These are phyloP conservation scores for Ophiostoma sp. DNA, from an alignment of 2,329 filamentous ascomycete species.

Conservation along the genomic window DNA sequence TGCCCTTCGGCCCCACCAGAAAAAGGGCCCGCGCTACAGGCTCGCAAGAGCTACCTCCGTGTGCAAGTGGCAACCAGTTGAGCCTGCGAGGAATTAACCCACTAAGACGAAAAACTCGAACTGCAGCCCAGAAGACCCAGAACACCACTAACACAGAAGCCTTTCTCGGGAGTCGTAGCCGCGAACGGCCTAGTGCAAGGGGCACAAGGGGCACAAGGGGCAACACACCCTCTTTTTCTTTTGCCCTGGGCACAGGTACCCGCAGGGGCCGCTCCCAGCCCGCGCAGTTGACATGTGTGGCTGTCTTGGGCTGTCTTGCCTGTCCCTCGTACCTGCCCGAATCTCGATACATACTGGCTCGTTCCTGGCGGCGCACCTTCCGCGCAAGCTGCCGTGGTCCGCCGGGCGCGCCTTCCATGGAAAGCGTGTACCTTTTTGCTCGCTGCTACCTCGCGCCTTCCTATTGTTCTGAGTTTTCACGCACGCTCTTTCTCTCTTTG, in stretches of 20 bases:
- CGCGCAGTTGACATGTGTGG: not conserved
- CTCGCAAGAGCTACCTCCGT: not conserved
- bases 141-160: not conserved
- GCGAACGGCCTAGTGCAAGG: constrained; percentile 25
- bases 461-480: not conserved
- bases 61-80: not conserved
- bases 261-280: not conserved
- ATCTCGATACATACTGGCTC: not conserved
- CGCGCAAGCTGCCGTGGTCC: not conserved
- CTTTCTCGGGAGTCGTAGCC: constrained; percentile 18
- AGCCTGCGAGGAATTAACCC: constrained; percentile 3
- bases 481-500: constrained; percentile 2
- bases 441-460: not conserved
- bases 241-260: not conserved
- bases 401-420: not conserved
- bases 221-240: constrained; percentile 14
- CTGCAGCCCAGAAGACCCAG: not conserved
- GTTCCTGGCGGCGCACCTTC: not conserved
- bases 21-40: not conserved
- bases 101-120: not conserved
- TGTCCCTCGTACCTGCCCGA: constrained; percentile 11
- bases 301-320: constrained; percentile 14
- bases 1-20: not conserved
- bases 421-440: not conserved
- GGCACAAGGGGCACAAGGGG: constrained; percentile 26